These are phyloP conservation scores for Glebionis coronaria DNA, from an alignment of 129 eudicot species.

Conservation along the genomic window DNA sequence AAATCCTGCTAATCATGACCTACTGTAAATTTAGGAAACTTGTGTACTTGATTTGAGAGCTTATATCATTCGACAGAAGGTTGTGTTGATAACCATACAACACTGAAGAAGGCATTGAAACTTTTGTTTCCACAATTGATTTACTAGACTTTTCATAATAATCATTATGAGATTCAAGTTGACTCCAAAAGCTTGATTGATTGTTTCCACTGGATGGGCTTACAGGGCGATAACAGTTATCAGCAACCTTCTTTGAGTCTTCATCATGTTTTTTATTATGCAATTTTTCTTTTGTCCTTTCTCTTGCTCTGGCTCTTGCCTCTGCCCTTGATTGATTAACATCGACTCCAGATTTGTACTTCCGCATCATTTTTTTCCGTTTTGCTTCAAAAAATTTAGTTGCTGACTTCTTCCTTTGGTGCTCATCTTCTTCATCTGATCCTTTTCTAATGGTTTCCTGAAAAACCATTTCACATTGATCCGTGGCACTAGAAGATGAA, in stretches of 20 bases:
- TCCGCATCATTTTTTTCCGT: slow-evolving; percentile 13
- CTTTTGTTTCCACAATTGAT: slow-evolving; percentile 1
- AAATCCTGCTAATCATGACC: slow-evolving; percentile 13
- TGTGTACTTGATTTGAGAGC: slow-evolving; percentile 19
- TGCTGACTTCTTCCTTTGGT: slow-evolving; percentile 10
- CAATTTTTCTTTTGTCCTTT: slow-evolving; percentile 54
- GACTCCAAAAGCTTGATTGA: slow-evolving; percentile 22
- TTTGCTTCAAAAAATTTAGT: slow-evolving; percentile 13
- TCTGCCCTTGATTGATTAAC: slow-evolving; percentile 45
- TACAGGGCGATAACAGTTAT: slow-evolving; percentile 17
- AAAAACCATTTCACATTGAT: slow-evolving; percentile 19
- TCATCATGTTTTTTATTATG: slow-evolving; percentile 18
- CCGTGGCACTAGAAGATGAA: slow-evolving; percentile 5
- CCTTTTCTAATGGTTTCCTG: slow-evolving; percentile 16
- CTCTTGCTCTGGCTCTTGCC: slow-evolving; percentile 83
- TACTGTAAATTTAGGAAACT: slow-evolving; percentile 13
- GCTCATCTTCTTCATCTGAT: slow-evolving; percentile 3
- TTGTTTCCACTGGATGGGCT: slow-evolving; percentile 10
- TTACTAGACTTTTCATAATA: background rate
- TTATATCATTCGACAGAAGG: slow-evolving; percentile 6
- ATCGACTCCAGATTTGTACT: slow-evolving; percentile 10
- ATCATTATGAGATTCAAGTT: slow-evolving; percentile 17
- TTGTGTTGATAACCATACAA: slow-evolving; percentile 22
- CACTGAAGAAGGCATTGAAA: slow-evolving; percentile 9
- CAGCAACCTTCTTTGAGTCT: slow-evolving; percentile 20